Evolutionary conservation across 1,139 yeast genomes (phyloP), one percentile per base, ranked within the genome.

Genomic region (Debaryomyces psychrophilus): DNA sequence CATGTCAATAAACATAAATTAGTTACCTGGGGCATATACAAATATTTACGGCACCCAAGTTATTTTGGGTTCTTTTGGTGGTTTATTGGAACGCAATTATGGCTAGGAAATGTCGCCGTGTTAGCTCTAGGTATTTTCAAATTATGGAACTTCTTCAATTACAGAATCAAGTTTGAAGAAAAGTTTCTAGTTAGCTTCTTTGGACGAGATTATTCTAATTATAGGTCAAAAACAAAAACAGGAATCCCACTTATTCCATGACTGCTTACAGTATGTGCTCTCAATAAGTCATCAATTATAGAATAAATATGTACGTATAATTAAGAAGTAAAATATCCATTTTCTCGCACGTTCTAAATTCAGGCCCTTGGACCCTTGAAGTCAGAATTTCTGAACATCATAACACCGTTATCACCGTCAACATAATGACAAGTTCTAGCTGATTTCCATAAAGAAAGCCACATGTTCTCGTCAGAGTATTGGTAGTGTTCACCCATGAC

Each of bases 31-130:
- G 99, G 98, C 0, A 71, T 93, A 2, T 93, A 93, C 64, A 50
- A 72, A 1, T 52, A 68, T 15, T 67, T 81, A 8, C 76, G 99
- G 49, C 99, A 93, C 62, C 99, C 99, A 8, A 85, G 95, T 43
- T 93, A 93, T 65, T 79, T 83, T 47, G 99, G 98, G 1, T 93
- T 87, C 63, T 92, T 85, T 60, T 84, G 90, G 81, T 95, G 98
- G 97, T 93, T 95, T 23, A 58, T 92, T 3, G 98, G 98, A 0
- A 75, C 90, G 1, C 96, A 93, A 62, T 34, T 92, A 44, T 59
- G 85, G 52, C 65, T 92, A 48, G 69, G 82, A 41, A 93, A 90
- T 64, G 46, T 62, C 35, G 37, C 71, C 1, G 50, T 65, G 3
- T 50, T 67, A 9, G 43, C 48, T 0, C 52, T 57, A 5, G 77